Conservation (phyloP, 163 green algal species). For the Scenedesmus sp. region DNA sequence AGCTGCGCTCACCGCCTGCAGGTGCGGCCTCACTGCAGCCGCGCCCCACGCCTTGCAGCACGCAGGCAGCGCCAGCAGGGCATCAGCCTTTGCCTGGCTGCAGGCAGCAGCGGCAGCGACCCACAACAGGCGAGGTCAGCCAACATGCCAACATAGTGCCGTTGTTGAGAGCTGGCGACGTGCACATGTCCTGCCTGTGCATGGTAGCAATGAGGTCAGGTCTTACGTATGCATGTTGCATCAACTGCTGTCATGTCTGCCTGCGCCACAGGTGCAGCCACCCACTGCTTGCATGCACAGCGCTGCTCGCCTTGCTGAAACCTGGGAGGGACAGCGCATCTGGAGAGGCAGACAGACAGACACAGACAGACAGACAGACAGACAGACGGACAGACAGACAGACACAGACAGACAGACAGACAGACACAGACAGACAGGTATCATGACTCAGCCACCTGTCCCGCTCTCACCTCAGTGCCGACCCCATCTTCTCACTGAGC, state of each 20-base stretch:
- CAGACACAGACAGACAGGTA: background rate
- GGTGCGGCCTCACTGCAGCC: conserved; percentile 53
- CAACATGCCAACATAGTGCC: too few species aligned
- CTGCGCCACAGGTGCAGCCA: background rate
- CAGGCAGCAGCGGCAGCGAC: background rate
- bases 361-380: background rate
- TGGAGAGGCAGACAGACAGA: background rate
- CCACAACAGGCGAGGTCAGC: background rate
- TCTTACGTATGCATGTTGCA: too few species aligned
- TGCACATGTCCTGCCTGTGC: background rate
- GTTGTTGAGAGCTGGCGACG: background rate
- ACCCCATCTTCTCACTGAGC: conserved; percentile 87
- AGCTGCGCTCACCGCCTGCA: conserved; percentile 40
- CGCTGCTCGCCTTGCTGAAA: too few species aligned
- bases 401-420: background rate
- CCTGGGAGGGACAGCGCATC: background rate
- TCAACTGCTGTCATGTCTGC: background rate
- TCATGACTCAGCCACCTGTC: background rate
- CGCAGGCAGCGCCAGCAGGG: conserved; percentile 52
- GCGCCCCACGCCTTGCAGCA: conserved; percentile 60
- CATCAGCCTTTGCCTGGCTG: conserved; percentile 69
- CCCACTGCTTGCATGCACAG: too few species aligned
- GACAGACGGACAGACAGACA: background rate
- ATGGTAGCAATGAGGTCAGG: background rate
- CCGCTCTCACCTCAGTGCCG: conserved; percentile 69